A percentile compares a stretch with the other conserved stretches of the same genome.
Conservation (phyloP, 176 grass and related monocot species). For the Oryza australiensis region DNA sequence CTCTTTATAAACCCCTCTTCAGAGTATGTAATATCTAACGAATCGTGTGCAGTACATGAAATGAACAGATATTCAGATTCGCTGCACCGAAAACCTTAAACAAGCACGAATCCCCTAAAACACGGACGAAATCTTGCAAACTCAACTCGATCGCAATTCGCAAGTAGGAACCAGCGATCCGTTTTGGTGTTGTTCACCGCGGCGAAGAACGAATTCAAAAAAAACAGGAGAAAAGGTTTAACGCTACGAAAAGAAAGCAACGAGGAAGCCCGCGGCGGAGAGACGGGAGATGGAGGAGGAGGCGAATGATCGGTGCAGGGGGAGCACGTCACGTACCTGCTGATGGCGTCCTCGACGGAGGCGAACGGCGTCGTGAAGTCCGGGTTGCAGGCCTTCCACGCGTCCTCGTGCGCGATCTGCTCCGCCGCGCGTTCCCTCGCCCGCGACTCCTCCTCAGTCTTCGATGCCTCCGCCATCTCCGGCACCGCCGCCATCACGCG, state of each 20-base stretch:
- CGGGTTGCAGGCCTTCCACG: slow-evolving; percentile 56
- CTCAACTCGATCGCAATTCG: not conserved
- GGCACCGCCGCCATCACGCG: not conserved
- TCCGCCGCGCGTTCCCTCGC: slow-evolving; percentile 36
- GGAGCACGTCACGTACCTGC: slow-evolving; percentile 41
- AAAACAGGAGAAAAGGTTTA: not conserved
- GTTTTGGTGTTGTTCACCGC: too few relatives aligned
- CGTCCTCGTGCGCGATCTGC: slow-evolving; percentile 65
- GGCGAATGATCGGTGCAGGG: not conserved
- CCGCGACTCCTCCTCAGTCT: not conserved
- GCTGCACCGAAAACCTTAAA: too few relatives aligned
- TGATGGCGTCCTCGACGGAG: slow-evolving; percentile 65
- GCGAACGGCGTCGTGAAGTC: slow-evolving; percentile 61
- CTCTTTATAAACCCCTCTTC: not conserved
- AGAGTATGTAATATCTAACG: not conserved
- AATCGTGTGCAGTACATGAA: not conserved
- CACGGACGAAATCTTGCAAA: not conserved
- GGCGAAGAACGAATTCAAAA: too few relatives aligned
- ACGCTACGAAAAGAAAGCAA: not conserved
- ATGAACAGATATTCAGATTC: not conserved
- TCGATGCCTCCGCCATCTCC: too few relatives aligned
- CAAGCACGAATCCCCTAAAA: too few relatives aligned
- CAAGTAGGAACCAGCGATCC: not conserved
- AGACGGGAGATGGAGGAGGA: not conserved
- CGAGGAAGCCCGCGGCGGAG: too few relatives aligned